phyloP scores from a whole-genome alignment of 2,329 filamentous ascomycete species.

The Dryadomyces quercivorus region DNA sequence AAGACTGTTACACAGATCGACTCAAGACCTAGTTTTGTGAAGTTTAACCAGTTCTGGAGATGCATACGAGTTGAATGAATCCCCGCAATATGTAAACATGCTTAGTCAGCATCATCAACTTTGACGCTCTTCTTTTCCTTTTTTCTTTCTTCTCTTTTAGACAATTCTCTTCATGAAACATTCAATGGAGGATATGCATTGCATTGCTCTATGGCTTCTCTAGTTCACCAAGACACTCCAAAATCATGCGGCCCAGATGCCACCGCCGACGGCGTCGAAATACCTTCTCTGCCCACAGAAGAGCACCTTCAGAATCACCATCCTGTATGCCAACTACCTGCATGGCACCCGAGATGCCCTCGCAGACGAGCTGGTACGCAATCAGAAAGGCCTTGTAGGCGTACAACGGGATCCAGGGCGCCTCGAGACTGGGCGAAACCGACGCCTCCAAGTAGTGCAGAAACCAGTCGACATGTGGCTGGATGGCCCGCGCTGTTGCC shows the following conservation, averaged over 20 bases:
- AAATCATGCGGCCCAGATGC: constrained; percentile 20
- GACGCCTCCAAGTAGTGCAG: constrained; percentile 7
- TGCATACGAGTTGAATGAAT: too few relatives aligned
- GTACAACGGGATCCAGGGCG: constrained; percentile 26
- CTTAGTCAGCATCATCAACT: too few relatives aligned
- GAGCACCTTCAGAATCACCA: constrained; percentile 17
- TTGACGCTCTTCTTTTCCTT: too few relatives aligned
- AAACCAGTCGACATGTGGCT: constrained; percentile 12
- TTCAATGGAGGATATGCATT: too few relatives aligned
- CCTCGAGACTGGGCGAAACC: constrained; percentile 16
- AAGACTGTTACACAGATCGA: too few relatives aligned
- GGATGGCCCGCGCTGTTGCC: constrained; percentile 17
- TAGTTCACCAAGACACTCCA: constrained; percentile 18
- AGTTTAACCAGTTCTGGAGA: too few relatives aligned
- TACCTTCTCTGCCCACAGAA: constrained; percentile 20
- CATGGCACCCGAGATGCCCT: constrained; percentile 15
- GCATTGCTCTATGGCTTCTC: too few relatives aligned
- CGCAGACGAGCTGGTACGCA: constrained; percentile 24
- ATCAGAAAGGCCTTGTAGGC: constrained; percentile 28
- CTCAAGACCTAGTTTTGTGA: too few relatives aligned
- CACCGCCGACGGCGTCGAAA: constrained; percentile 19
- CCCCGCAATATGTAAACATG: too few relatives aligned
- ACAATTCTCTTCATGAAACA: too few relatives aligned
- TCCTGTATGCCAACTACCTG: constrained; percentile 14
- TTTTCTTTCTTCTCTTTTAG: too few relatives aligned